Conservation (phyloP, 805 yeast species). For the Naumovozyma baii region DNA sequence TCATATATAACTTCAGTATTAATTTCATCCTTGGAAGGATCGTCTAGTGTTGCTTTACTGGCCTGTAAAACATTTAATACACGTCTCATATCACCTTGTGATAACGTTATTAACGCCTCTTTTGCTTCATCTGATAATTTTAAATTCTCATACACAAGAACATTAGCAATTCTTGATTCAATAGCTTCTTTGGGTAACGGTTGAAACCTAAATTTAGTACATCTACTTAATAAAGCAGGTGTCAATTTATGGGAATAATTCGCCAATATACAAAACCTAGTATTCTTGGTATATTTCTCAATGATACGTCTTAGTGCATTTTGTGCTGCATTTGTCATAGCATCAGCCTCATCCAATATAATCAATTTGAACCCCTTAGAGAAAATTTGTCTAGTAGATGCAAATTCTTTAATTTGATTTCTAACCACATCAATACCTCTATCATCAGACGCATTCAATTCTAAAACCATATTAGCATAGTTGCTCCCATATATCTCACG, state of each 20-base stretch:
- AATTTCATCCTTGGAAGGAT: conserved; percentile 42
- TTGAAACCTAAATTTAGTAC: conserved; percentile 88
- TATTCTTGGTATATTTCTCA: conserved; percentile 86
- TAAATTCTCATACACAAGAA: conserved; percentile 59
- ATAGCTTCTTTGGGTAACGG: conserved; percentile 69
- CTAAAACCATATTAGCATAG: conserved; percentile 82
- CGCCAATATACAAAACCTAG: conserved; percentile 92
- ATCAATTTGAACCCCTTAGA: conserved; percentile 76
- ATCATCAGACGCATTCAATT: conserved; percentile 93
- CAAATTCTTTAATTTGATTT: conserved; percentile 92
- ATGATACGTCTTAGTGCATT: conserved; percentile 71
- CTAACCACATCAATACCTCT: conserved; percentile 98
- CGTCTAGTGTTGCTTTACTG: conserved; percentile 66
- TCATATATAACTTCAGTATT: conserved; percentile 74
- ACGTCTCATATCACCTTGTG: conserved; percentile 95
- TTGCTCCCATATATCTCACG: conserved; percentile 75
- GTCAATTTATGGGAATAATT: conserved; percentile 92
- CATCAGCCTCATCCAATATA: conserved; percentile 92
- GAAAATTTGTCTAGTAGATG: conserved; percentile 90
- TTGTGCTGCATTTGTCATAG: conserved; percentile 84
- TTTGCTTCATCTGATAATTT: conserved; percentile 50
- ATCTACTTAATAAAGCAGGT: conserved; percentile 89
- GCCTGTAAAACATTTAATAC: conserved; percentile 92
- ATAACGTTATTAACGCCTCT: conserved; percentile 53
- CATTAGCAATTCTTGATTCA: conserved; percentile 54